These are phyloP conservation scores for Phytopythium cucurbitacearum DNA, from an alignment of 352 stramenopile species.

Conservation along the genomic window DNA sequence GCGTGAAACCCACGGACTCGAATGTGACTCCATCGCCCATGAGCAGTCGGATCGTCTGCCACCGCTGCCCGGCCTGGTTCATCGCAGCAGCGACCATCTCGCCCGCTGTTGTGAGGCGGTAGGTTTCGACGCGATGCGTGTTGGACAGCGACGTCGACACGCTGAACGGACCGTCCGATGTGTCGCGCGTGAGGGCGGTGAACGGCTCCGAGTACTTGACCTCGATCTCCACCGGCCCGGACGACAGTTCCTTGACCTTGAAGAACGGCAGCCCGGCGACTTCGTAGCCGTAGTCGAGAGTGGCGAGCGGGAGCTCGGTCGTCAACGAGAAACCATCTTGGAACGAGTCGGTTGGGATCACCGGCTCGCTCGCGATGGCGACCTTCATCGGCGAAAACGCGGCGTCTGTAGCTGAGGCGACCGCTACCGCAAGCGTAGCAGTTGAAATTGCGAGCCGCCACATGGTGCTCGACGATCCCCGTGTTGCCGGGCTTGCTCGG, in stretches of 20 bases:
- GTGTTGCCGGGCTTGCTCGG: too few species aligned
- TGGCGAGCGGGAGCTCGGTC: slow-evolving; percentile 11
- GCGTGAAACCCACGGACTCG: slow-evolving; percentile 17
- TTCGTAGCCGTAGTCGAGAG: slow-evolving; percentile 26
- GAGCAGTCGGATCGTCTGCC: slow-evolving; percentile 21
- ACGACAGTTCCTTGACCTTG: slow-evolving; percentile 14
- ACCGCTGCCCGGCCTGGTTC: slow-evolving; percentile 20
- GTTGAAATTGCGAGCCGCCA: not conserved
- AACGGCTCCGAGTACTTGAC: slow-evolving; percentile 32
- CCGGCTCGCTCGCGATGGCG: slow-evolving; percentile 10
- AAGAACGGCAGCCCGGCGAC: slow-evolving; percentile 27
- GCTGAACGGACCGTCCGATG: slow-evolving; percentile 19
- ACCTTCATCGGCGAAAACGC: slow-evolving; percentile 27
- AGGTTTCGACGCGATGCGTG: slow-evolving; percentile 23
- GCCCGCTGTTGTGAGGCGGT: slow-evolving; percentile 15
- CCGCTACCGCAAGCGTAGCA: not conserved
- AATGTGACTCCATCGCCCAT: slow-evolving; percentile 21
- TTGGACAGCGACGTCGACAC: slow-evolving; percentile 18
- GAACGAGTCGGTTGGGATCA: slow-evolving; percentile 11
- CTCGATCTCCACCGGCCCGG: slow-evolving; percentile 20
- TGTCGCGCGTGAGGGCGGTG: slow-evolving; percentile 13
- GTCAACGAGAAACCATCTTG: slow-evolving; percentile 15
- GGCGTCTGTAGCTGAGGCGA: slow-evolving; percentile 8
- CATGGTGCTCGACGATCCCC: not conserved
- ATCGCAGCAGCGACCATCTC: slow-evolving; percentile 18